Base-by-base conservation (phyloP, 2,329 filamentous ascomycete genomes). In the Lasiodiplodia sp. region DNA sequence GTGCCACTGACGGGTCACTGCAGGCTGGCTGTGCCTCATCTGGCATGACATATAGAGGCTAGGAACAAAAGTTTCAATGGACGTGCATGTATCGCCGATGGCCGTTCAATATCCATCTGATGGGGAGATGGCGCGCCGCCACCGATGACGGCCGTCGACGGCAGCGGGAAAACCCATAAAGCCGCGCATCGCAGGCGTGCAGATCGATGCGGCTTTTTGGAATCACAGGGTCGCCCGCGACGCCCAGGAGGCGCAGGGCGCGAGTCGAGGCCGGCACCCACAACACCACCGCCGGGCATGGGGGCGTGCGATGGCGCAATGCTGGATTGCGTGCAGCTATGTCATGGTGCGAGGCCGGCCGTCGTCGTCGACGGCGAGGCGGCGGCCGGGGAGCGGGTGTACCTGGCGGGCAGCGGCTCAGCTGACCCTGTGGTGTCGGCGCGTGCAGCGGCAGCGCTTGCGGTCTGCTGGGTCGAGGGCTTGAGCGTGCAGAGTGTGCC, bases 21-120 rank as follows among this genome's bases (percentile, higher is more conserved):
- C 66, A 63, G 47, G 66, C 44, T 52, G 60, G 47, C 47, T 64
- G 60, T 64, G 60, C 60, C 60, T 64, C 60, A 64, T 64, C 60
- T 64, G 60, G 60, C 60, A 64, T 52, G 60, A 64, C 60, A 64
- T 60, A 60, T 64, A 64, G 60, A 63, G 55, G 40, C 58, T 63
- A 51, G 58, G 58, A 52, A 64, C 51, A 64, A 64, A 64, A 64
- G 60, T 64, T 64, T 64, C 60, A 52, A 25, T 38, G 60, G 47
- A 52, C 47, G 47, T 64, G 60, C 60, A 21, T 64, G 60, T 64
- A 47, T 64, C 18, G 58, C 23, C 58, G 40, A 64, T 34, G 37
- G 44, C 28, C 34, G 60, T 14, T 16, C 18, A 37, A 18, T n/a
- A 7, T 10, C 60, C 31, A 34, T 31, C 28, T 16, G 28, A 21